Evolutionary conservation across 139 green algal genomes (phyloP), one percentile per base, ranked within the genome.

Genomic region (Gonium pectorale): DNA sequence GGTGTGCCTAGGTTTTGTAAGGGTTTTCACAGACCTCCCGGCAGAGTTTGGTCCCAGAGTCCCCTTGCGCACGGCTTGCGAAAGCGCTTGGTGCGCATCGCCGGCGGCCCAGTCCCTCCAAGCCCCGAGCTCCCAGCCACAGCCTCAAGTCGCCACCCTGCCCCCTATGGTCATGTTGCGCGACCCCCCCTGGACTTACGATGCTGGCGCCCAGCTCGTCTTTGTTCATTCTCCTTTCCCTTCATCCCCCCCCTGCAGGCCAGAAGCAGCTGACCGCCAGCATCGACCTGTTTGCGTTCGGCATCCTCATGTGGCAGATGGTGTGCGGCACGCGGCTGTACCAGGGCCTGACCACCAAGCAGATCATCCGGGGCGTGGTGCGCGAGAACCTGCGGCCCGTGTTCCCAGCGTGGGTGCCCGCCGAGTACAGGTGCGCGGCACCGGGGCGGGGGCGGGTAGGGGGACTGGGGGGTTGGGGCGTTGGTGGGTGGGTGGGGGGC

Each of bases 241-340:
- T 19, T 19, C 19, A 15, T n/a, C n/a, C 11, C n/a, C 29, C 62
- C 24, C 41, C 67, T 22, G 24, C 75, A 67, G 75, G 75, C n/a
- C 75, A 72, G 43, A 60, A 44, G 59, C 59, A 71, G 75, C 59
- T 82, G 24, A 82, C 46, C 59, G 75, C 75, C 75, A 46, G 40
- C 56, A 82, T 82, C 59, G 75, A 81, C 73, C 66, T 81, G 27
- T 81, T 43, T 40, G 37, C 73, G 0, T 81, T 81, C 73, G 73
- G 73, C 44, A 79, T 79, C 70, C 70, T 79, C 26, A 80, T 80
- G 72, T 80, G 72, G 72, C 72, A 80, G 77, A 63, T 73, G 43
- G 22, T 83, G 77, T 83, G 77, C 41, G 77, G 77, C 60, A 83
- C 62, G 31, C 60, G 62, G 43, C 62, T 83, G 43, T 83, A 83